Base-by-base conservation (phyloP, 2,329 filamentous ascomycete species). In the Clonostachys rhizophaga region DNA sequence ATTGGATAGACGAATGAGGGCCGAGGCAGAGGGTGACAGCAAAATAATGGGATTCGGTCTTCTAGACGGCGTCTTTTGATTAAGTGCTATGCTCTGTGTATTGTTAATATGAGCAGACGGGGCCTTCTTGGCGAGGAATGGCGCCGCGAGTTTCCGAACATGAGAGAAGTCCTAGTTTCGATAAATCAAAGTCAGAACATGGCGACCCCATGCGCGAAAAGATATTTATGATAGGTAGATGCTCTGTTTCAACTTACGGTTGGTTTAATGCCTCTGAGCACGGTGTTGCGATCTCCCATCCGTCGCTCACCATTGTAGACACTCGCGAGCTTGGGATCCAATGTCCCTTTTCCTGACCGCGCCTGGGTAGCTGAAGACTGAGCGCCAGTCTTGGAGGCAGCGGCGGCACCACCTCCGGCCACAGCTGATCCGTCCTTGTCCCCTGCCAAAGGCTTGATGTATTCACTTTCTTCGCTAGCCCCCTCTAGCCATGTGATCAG, bases 401-500 rank as follows among this genome's bases (percentile, higher is more conserved):
- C 64, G 16, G 69, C 66, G 14, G 66, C 66, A 6, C 67, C 64
- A 12, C 67, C 61, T 12, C 67, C 67, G 2, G 72, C 72, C 0
- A 66, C 67, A 44, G 68, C 67, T 2, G 72, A 71, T 0, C 67
- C 67, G 46, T 68, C 65, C 17, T 68, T 69, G 49, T 85, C 87
- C 18, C 84, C 84, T 24, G 86, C 86, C 44, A 95, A 67, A 9
- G 89, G 85, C 66, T 88, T 91, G 69, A 99, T 96, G 64, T 91
- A 94, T 65, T 97, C 92, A 66, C 87, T 92, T 61, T 95, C 89
- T 61, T 91, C 89, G 44, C 87, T 88, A 43, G 90, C 89, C 37
- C 92, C 91, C 61, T 92, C 89, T 46, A 99, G 74, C 89, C 91
- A 99, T 16, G 90, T 91, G 57, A 95, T 90, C 52, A 99, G 74